Percentiles rank a stretch among this genome's conserved stretches.
Evolutionary conservation across 306 rosid genomes (phyloP).

Genomic region (Canavalia gladiata): DNA sequence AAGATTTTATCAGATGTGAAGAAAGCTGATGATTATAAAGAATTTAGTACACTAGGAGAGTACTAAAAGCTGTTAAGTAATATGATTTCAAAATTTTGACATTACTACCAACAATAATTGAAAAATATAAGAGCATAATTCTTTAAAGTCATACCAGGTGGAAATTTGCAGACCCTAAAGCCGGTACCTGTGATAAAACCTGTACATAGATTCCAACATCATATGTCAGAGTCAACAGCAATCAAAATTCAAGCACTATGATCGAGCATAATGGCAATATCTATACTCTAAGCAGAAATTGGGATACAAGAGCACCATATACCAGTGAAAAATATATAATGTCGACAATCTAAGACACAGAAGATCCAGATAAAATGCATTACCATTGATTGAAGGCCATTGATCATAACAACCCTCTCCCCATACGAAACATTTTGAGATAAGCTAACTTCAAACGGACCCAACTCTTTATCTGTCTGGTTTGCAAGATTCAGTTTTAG

Average conservation of each 20-base stretch:
- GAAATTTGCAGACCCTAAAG: slow-evolving; percentile 60
- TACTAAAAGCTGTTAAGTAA: slow-evolving; percentile 10
- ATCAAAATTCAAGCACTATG: slow-evolving; percentile 29
- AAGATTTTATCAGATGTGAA: slow-evolving; percentile 16
- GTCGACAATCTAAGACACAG: slow-evolving; percentile 37
- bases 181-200: slow-evolving; percentile 64
- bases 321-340: slow-evolving; percentile 25
- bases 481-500: slow-evolving; percentile 74
- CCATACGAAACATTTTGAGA: slow-evolving; percentile 63
- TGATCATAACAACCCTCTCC: slow-evolving; percentile 71
- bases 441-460: slow-evolving; percentile 88
- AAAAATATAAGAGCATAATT: slow-evolving; percentile 30
- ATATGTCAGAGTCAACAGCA: slow-evolving; percentile 30
- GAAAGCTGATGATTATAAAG: slow-evolving; percentile 12
- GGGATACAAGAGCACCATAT: slow-evolving; percentile 31
- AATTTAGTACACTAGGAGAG: background rate
- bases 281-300: slow-evolving; percentile 39
- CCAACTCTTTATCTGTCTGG: slow-evolving; percentile 80
- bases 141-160: slow-evolving; percentile 67
- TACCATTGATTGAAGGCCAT: slow-evolving; percentile 92
- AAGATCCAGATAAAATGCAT: slow-evolving; percentile 43
- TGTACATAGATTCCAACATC: slow-evolving; percentile 47
- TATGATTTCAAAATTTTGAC: slow-evolving; percentile 31
- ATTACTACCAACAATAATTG: slow-evolving; percentile 30
- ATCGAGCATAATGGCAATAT: slow-evolving; percentile 44